Base-by-base conservation (phyloP, 352 stramenopile species). In the Globisporangium uncinulatum region DNA sequence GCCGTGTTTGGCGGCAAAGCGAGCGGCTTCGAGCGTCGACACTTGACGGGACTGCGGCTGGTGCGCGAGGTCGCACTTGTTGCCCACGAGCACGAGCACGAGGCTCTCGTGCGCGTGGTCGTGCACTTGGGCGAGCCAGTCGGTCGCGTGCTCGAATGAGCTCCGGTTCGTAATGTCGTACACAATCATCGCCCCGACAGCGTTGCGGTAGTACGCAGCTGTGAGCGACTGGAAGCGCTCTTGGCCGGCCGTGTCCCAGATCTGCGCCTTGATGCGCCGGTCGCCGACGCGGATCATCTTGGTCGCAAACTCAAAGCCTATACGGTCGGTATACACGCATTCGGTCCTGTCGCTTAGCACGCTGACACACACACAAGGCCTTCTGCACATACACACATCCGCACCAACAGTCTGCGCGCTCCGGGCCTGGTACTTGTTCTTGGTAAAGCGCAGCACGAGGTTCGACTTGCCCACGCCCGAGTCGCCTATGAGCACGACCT, bases 201-300 rank as follows among this genome's bases (percentile, higher is more conserved):
- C 87, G 39, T 95, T 94, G 43, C 86, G 79, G 63, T 97, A 98
- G 66, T 96, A 98, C 31, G 89, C 85, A n/a, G 89, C 73, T 37
- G 86, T 97, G 44, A 98, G 82, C 58, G 83, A 96, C 64, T 95
- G 82, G 68, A 97, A 97, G 20, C 87, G 79, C 51, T 97, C 90
- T 39, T 97, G 86, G 0, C 92, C 92, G 1, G 89, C 87, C 19
- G 86, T 91, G 67, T 94, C 83, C 85, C 83, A 95, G 39, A 97
- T 89, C 67, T 94, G 83, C n/a, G 84, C 86, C 70, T 91, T 92
- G 57, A 94, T 80, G 45, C 83, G 77, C 36, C 80, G 76, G 45
- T 92, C 82, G 46, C 83, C 84, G 19, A 96, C 80, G 31, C 84
- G 80, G 52, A 96, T 83, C 24, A 76, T 92, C 63, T 94, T 94